A percentile compares a stretch with the other conserved stretches of the same genome.
These are phyloP conservation scores for Syncephalastrum racemosum DNA, from an alignment of 371 early-diverging fungal species.

Conservation along the genomic window DNA sequence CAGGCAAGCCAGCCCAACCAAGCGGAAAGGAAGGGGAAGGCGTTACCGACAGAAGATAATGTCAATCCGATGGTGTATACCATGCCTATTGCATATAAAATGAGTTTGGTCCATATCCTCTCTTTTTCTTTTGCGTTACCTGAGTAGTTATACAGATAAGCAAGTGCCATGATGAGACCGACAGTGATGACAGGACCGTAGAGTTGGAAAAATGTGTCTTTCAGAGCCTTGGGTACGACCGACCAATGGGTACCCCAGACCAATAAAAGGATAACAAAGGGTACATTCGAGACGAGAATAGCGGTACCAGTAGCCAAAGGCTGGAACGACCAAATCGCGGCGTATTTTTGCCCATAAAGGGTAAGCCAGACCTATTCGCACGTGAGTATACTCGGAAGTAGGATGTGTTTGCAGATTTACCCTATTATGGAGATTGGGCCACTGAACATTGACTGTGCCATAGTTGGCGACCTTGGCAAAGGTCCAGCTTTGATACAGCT, in stretches of 20 bases:
- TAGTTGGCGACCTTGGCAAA: slow-evolving; percentile 28
- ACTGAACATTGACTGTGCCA: slow-evolving; percentile 28
- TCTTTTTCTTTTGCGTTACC: slow-evolving; percentile 8
- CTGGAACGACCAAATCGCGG: slow-evolving; percentile 43
- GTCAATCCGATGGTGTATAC: slow-evolving; percentile 43
- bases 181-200: slow-evolving; percentile 39
- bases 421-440: slow-evolving; percentile 37
- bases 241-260: slow-evolving; percentile 27
- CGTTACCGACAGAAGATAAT: slow-evolving; percentile 39
- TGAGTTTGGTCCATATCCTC: no score
- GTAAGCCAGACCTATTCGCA: slow-evolving; percentile 31
- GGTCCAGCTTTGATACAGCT: slow-evolving; percentile 17
- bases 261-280: slow-evolving; percentile 29
- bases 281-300: slow-evolving; percentile 29
- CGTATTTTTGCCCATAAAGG: slow-evolving; percentile 34
- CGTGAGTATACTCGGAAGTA: no score
- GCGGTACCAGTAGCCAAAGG: slow-evolving; percentile 49
- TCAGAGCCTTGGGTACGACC: slow-evolving; percentile 26
- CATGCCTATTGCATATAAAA: slow-evolving; percentile 23
- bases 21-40: slow-evolving; percentile 46
- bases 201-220: slow-evolving; percentile 26
- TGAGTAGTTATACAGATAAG: slow-evolving; percentile 45
- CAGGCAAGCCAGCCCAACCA: slow-evolving; percentile 50
- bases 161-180: slow-evolving; percentile 43
- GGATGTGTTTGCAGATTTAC: no score